Evolutionary conservation across 2,329 filamentous ascomycete genomes (phyloP).

Genomic region (Ophiostoma australiae): DNA sequence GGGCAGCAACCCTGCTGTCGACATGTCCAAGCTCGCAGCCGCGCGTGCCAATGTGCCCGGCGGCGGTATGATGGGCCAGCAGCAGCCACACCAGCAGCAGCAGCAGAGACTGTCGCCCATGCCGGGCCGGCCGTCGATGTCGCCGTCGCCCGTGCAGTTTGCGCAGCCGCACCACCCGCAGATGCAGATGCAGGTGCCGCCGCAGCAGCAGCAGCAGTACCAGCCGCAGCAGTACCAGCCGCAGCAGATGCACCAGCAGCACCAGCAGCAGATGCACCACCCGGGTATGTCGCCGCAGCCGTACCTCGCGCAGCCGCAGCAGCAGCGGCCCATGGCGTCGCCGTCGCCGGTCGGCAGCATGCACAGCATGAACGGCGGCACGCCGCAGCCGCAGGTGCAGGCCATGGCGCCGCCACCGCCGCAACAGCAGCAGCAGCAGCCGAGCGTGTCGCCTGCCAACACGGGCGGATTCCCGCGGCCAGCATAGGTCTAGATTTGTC

Average conservation of each 20-base stretch:
- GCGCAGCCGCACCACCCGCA: background rate
- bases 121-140: constrained; percentile 29
- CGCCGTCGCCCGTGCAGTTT: constrained; percentile 31
- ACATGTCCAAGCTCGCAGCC: constrained; percentile 36
- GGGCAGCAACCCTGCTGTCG: constrained; percentile 26
- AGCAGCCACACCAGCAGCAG: constrained; percentile 44
- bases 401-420: background rate
- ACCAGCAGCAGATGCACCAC: background rate
- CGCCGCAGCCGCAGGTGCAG: background rate
- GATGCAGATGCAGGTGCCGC: background rate
- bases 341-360: constrained; percentile 10
- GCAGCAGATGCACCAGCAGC: constrained; percentile 1
- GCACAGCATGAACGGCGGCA: constrained; percentile 10
- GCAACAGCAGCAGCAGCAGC: constrained; percentile 18
- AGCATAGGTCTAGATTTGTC: background rate
- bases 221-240: constrained; percentile 2
- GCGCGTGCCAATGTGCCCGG: constrained; percentile 38
- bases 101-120: constrained; percentile 43
- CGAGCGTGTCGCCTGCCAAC: constrained; percentile 27
- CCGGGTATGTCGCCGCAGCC: background rate
- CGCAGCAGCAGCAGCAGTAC: constrained; percentile 13
- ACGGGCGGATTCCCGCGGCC: constrained; percentile 23
- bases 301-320: constrained; percentile 5
- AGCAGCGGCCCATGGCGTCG: constrained; percentile 12
- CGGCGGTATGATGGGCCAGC: constrained; percentile 39